These are phyloP conservation scores for Solanum chaucha DNA, from an alignment of 257 asterid genomes.

Conservation along the genomic window DNA sequence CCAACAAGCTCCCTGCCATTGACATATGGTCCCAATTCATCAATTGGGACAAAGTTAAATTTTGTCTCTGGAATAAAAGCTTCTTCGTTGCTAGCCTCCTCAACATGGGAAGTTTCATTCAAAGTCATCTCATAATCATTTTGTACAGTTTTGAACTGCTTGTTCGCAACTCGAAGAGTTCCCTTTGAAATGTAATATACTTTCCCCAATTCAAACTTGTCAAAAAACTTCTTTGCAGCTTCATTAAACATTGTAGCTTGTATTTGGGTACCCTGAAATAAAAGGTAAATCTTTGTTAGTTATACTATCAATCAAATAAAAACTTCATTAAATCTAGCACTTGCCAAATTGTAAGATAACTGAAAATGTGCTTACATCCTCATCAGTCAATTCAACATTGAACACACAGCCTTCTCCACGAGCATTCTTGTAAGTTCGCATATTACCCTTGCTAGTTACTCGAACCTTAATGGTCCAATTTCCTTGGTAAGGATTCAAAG, in stretches of 20 bases:
- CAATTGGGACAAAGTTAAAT: slow-evolving; percentile 70
- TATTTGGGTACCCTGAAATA: slow-evolving; percentile 88
- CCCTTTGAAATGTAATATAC: slow-evolving; percentile 94
- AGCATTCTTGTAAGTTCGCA: slow-evolving; percentile 69
- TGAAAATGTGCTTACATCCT: slow-evolving; percentile 52
- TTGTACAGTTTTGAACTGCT: slow-evolving; percentile 71
- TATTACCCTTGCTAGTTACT: slow-evolving; percentile 68
- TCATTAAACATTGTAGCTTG: slow-evolving; percentile 98
- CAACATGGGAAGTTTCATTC: slow-evolving; percentile 79
- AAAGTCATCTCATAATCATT: slow-evolving; percentile 93
- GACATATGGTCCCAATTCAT: slow-evolving; percentile 83
- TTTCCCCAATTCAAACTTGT: slow-evolving; percentile 81
- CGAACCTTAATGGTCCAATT: slow-evolving; percentile 87
- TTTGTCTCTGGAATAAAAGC: slow-evolving; percentile 69
- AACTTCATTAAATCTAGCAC: neutral
- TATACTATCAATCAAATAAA: neutral
- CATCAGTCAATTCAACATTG: slow-evolving; percentile 92
- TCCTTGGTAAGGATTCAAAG: slow-evolving; percentile 91
- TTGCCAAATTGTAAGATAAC: neutral
- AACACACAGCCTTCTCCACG: slow-evolving; percentile 96
- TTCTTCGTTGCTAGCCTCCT: slow-evolving; percentile 54
- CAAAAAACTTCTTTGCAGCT: slow-evolving; percentile 84
- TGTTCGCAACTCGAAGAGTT: slow-evolving; percentile 68
- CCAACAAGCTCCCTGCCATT: slow-evolving; percentile 86
- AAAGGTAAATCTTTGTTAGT: neutral